phyloP scores from a whole-genome alignment of 768 basidiomycete genomes.

The Naematelia encephala region DNA sequence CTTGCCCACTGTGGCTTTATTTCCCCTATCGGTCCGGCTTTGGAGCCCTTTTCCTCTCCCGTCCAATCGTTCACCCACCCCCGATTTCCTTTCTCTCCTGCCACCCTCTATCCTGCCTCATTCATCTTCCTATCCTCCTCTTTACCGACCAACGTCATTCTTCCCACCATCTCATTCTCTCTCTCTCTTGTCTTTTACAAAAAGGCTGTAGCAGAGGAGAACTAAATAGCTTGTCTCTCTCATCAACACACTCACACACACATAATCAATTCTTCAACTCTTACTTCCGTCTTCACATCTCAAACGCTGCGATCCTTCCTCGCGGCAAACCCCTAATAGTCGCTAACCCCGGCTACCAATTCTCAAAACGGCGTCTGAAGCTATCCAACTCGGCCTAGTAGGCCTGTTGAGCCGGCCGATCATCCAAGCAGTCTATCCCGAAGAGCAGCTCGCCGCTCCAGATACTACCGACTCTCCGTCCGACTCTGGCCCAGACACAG shows the following conservation, averaged over 20 bases:
- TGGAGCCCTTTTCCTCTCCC: conserved; percentile 1
- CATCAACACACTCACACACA: conserved; percentile 2
- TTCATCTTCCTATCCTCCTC: not conserved
- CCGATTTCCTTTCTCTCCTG: not conserved
- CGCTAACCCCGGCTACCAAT: conserved; percentile 5
- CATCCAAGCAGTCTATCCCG: conserved; percentile 44
- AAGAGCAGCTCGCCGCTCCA: not conserved
- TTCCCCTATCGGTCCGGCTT: not conserved
- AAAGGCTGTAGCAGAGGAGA: too few relatives aligned
- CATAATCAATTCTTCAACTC: not conserved
- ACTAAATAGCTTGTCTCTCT: conserved; percentile 1
- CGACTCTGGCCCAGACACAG: conserved; percentile 10
- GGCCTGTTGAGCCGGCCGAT: conserved; percentile 47
- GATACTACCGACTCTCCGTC: conserved; percentile 1
- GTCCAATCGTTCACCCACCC: not conserved
- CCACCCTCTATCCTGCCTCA: not conserved
- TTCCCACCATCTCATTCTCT: not conserved
- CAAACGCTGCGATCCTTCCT: conserved; percentile 2
- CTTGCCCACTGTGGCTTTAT: not conserved
- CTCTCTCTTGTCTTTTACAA: not conserved
- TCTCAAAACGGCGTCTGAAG: conserved; percentile 43
- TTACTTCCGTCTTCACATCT: conserved; percentile 8
- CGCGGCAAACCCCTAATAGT: not conserved
- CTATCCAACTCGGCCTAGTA: conserved; percentile 46
- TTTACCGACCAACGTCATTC: conserved; percentile 2